A percentile compares a stretch with the other conserved stretches of the same genome.
Conservation (phyloP, 306 rosid genomes). For the Rosa chinensis region DNA sequence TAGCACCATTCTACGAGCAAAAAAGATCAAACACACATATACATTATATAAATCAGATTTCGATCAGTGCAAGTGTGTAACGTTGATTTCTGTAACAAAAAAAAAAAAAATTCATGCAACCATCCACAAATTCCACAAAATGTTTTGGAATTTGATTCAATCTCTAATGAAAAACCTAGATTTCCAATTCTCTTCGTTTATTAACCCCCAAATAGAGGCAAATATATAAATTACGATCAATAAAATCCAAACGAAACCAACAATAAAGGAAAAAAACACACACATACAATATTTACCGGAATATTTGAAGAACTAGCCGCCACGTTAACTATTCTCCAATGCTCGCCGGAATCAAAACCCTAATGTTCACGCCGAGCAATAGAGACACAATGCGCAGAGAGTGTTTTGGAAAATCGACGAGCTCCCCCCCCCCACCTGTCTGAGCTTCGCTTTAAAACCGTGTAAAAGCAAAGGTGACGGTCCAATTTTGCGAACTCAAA, state of each 20-base stretch:
- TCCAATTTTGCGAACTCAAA: background rate
- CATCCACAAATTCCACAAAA: no score
- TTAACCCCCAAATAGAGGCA: no score
- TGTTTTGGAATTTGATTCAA: no score
- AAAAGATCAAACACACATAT: background rate
- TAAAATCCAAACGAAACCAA: background rate
- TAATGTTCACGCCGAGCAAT: background rate
- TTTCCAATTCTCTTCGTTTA: no score
- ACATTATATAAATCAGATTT: background rate
- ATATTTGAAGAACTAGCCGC: slow-evolving; percentile 1
- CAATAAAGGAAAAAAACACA: background rate
- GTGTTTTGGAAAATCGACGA: background rate
- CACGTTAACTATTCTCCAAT: slow-evolving; percentile 1
- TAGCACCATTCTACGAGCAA: background rate
- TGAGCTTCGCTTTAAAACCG: background rate
- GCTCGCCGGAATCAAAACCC: slow-evolving; percentile 5
- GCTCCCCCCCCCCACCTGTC: background rate
- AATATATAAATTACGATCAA: no score
- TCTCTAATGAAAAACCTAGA: no score
- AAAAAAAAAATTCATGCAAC: no score
- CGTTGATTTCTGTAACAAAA: no score
- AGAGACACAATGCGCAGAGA: background rate
- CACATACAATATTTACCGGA: slow-evolving; percentile 2
- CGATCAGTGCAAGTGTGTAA: background rate
- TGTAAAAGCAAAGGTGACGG: background rate